Percentiles rank a stretch among this genome's conserved stretches.
These are phyloP conservation scores for Stephania yunnanensis DNA, from an alignment of 164 flowering plant genomes.

Conservation along the genomic window DNA sequence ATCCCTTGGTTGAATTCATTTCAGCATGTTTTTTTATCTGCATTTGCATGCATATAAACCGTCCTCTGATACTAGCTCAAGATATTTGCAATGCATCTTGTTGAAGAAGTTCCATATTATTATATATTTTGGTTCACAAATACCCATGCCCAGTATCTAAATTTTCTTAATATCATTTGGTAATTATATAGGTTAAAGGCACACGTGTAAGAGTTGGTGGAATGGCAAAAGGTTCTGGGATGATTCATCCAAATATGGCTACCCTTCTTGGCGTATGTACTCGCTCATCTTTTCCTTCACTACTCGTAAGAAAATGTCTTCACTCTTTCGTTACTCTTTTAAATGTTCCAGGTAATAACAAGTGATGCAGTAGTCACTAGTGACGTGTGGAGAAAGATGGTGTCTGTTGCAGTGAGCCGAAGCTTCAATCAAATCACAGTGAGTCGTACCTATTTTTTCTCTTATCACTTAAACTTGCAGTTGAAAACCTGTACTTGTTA, in stretches of 20 bases:
- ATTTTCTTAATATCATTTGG: not conserved
- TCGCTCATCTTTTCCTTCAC: conserved; percentile 5
- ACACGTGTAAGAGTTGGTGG: conserved; percentile 76
- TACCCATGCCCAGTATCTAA: not conserved
- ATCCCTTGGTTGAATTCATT: not conserved
- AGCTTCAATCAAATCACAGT: conserved; percentile 98
- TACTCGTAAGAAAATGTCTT: not conserved
- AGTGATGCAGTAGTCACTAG: conserved; percentile 78
- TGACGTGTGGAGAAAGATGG: conserved; percentile 92
- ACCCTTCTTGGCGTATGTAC: conserved; percentile 94
- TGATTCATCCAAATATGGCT: conserved; percentile 99
- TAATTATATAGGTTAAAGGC: conserved; percentile 64
- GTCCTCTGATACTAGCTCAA: not conserved
- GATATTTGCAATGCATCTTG: not conserved
- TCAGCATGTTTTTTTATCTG: not conserved
- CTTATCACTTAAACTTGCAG: not conserved
- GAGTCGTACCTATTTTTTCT: conserved; percentile 17
- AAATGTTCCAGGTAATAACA: conserved; percentile 66
- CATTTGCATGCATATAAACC: not conserved
- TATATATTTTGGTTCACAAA: not conserved
- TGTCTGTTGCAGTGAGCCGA: conserved; percentile 71
- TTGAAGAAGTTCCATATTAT: not conserved
- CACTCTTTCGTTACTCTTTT: not conserved
- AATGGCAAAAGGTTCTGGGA: conserved; percentile 99
- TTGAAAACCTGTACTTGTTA: not conserved